Conservation (phyloP, 164 flowering plant genomes). For the Malania oleifera region DNA sequence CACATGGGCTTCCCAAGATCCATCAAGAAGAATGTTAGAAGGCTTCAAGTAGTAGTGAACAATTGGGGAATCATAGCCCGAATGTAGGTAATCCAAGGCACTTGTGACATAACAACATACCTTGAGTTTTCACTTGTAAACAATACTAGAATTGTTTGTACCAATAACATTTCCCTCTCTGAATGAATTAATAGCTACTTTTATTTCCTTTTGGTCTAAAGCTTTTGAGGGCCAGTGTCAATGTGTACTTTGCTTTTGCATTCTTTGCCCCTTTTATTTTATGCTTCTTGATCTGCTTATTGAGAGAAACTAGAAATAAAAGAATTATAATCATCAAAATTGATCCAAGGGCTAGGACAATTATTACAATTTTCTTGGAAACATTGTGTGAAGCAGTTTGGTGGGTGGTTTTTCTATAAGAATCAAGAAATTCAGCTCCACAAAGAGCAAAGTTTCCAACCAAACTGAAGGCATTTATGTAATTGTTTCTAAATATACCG, state of each 20-base stretch:
- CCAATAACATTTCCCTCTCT: slow-evolving; percentile 53
- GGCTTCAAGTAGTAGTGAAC: not conserved
- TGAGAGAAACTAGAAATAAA: slow-evolving; percentile 16
- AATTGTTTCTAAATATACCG: slow-evolving; percentile 45
- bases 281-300: slow-evolving; percentile 16
- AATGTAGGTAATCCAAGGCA: not conserved
- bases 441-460: slow-evolving; percentile 62
- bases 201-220: slow-evolving; percentile 44
- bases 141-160: slow-evolving; percentile 58
- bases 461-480: slow-evolving; percentile 36
- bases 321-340: slow-evolving; percentile 26
- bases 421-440: slow-evolving; percentile 33
- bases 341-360: slow-evolving; percentile 39
- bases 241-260: slow-evolving; percentile 17
- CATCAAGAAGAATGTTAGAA: not conserved
- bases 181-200: slow-evolving; percentile 53
- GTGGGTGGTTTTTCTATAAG: slow-evolving; percentile 32
- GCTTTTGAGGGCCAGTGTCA: slow-evolving; percentile 40
- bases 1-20: not conserved
- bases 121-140: slow-evolving; percentile 58
- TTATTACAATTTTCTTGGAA: slow-evolving; percentile 29
- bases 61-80: not conserved
- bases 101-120: slow-evolving; percentile 11
- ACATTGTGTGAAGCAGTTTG: slow-evolving; percentile 17
- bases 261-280: slow-evolving; percentile 15